These are phyloP conservation scores for Sungouiozyma intestinalis DNA, from an alignment of 805 yeast species.

Conservation along the genomic window DNA sequence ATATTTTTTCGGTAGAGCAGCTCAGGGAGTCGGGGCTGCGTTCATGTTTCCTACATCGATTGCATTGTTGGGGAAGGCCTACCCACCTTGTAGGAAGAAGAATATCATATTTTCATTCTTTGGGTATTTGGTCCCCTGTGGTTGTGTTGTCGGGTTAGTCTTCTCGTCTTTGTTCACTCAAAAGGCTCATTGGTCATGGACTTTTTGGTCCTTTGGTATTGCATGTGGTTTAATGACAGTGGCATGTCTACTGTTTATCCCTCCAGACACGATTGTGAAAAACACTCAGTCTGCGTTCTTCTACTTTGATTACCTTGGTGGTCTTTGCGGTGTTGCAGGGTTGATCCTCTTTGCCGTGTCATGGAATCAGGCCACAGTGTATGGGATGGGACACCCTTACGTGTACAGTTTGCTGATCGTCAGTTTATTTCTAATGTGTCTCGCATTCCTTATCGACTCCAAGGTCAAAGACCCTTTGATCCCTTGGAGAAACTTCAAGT, in stretches of 20 bases:
- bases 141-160: constrained; percentile 45
- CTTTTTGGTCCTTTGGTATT: constrained; percentile 40
- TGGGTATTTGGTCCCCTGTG: constrained; percentile 55
- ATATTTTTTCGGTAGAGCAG: constrained; percentile 36
- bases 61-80: constrained; percentile 38
- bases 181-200: constrained; percentile 51
- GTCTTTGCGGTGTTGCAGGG: constrained; percentile 42
- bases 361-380: constrained; percentile 59
- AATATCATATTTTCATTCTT: constrained; percentile 45
- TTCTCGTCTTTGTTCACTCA: constrained; percentile 39
- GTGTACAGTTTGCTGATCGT: constrained; percentile 41
- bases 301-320: constrained; percentile 34
- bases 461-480: constrained; percentile 38
- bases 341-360: constrained; percentile 48
- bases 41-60: constrained; percentile 47
- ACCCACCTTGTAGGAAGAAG: constrained; percentile 30
- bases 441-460: constrained; percentile 31
- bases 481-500: constrained; percentile 27
- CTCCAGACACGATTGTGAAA: not conserved
- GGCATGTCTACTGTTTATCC: constrained; percentile 29
- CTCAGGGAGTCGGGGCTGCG: constrained; percentile 59
- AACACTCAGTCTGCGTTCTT: not conserved
- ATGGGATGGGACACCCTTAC: constrained; percentile 48
- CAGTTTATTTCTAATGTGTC: constrained; percentile 33
- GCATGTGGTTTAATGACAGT: constrained; percentile 27